Evolutionary conservation across 164 flowering plant species (phyloP).

Genomic region (Piper longum): DNA sequence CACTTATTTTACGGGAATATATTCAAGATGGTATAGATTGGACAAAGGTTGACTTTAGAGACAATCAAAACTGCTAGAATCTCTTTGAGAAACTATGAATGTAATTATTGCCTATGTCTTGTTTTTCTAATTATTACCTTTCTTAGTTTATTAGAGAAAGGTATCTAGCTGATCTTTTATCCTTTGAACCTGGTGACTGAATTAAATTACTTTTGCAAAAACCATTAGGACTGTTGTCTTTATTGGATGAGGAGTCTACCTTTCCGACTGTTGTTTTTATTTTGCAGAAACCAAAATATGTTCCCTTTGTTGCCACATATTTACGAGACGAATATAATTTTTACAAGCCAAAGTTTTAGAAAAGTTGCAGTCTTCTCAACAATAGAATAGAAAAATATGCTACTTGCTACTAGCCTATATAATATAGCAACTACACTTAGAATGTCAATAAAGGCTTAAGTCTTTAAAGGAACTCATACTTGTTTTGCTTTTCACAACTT

Average conservation of each 20-base stretch:
- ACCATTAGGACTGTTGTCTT: slow-evolving; percentile 79
- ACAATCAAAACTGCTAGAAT: slow-evolving; percentile 87
- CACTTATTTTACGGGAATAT: slow-evolving; percentile 45
- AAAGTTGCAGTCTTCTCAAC: no score
- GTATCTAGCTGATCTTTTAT: background rate
- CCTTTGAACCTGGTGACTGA: background rate
- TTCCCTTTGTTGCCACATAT: no score
- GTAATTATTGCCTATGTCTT: background rate
- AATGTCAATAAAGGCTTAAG: no score
- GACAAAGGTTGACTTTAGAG: slow-evolving; percentile 94
- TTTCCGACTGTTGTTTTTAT: no score
- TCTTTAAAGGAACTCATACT: no score
- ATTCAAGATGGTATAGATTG: slow-evolving; percentile 98
- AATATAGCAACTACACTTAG: no score
- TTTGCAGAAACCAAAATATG: no score
- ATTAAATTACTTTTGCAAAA: slow-evolving; percentile 38
- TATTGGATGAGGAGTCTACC: slow-evolving; percentile 97
- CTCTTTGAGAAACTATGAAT: slow-evolving; percentile 84
- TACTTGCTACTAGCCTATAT: no score
- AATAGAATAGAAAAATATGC: no score
- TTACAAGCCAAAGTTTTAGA: no score
- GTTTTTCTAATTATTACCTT: background rate
- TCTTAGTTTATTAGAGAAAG: background rate
- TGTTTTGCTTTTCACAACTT: no score
- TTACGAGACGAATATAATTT: no score